Base-by-base conservation (phyloP, 1,139 yeast species). In the Hyphopichia burtonii region DNA sequence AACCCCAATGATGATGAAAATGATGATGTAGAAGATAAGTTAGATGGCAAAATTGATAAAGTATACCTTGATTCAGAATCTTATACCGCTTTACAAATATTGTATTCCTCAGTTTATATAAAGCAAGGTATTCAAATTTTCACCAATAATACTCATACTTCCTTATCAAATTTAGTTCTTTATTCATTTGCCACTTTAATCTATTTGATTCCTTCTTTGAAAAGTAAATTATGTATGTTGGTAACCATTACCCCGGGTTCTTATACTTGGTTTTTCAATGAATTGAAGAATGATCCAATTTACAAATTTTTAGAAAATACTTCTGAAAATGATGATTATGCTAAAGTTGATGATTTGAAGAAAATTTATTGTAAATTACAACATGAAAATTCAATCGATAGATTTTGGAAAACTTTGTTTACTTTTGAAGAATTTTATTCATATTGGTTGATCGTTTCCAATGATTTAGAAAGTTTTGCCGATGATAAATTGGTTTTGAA, bases 391-490 rank as follows among this genome's bases (percentile, higher is more conserved):
- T 28, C 14, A 20, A 39, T 50, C 12, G 51, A 44, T 2, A 41
- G 42, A 2, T 72, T 71, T 45, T 70, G 74, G 74, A 62, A 63
- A 33, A 50, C 58, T 1, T 50, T 70, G 1, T 63, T 54, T 34
- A 56, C 70, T 2, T 72, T 71, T 49, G 65, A 68, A 47, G 76
- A 71, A 41, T 47, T 71, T 28, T 68, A 66, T 48, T 67, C 75
- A 0, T 74, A 71, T 46, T 67, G 73, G 73, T 47, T 83, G 19
- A 76, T 83, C 30, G 80, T 89, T 3, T 79, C 91, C 0, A 86
- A 83, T 45, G 96, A 89, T 56, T 63, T 69, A 18, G 95, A 86
- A 53, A 65, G 85, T 41, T 75, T 78, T 41, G 55, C 59, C 10
- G 52, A 62, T 43, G 79, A 71, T 2, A 70, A 66, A 31, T 59